Conservation (phyloP, 2,329 filamentous ascomycete genomes). For the Ascochyta viciae-villosae region DNA sequence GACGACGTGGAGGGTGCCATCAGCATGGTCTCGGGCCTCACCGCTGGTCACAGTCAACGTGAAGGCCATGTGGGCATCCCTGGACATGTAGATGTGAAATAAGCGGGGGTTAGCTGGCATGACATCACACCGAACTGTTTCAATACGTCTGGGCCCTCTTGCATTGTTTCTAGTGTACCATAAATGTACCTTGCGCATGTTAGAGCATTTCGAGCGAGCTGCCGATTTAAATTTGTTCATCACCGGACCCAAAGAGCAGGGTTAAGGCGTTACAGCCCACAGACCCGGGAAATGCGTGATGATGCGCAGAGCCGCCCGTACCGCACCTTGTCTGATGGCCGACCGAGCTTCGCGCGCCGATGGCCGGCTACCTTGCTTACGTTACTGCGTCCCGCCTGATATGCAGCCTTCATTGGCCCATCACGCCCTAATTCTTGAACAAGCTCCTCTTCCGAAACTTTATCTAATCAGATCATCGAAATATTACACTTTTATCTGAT, state of each 20-base stretch:
- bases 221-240: slow-evolving; percentile 11
- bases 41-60: slow-evolving; percentile 34
- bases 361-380: slow-evolving; percentile 5
- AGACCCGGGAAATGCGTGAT: slow-evolving; percentile 13
- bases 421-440: not conserved
- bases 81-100: slow-evolving; percentile 40
- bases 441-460: slow-evolving; percentile 9
- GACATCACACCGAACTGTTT: slow-evolving; percentile 16
- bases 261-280: slow-evolving; percentile 5
- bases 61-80: slow-evolving; percentile 40
- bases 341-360: slow-evolving; percentile 14
- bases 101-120: slow-evolving; percentile 19
- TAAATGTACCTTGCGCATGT: slow-evolving; percentile 7
- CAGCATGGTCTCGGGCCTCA: slow-evolving; percentile 72
- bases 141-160: not conserved
- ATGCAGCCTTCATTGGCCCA: slow-evolving; percentile 11
- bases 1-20: slow-evolving; percentile 88
- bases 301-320: slow-evolving; percentile 23
- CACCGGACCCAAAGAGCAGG: slow-evolving; percentile 6
- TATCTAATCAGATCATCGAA: slow-evolving; percentile 39
- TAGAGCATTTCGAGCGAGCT: slow-evolving; percentile 6
- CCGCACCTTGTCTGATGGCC: slow-evolving; percentile 15
- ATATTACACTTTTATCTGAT: slow-evolving; percentile 34
- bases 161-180: slow-evolving; percentile 17
- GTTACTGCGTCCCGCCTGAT: not conserved